Evolutionary conservation across 164 flowering plant genomes (phyloP), one percentile per base, ranked within the genome.

Genomic region (Echeveria elegans): DNA sequence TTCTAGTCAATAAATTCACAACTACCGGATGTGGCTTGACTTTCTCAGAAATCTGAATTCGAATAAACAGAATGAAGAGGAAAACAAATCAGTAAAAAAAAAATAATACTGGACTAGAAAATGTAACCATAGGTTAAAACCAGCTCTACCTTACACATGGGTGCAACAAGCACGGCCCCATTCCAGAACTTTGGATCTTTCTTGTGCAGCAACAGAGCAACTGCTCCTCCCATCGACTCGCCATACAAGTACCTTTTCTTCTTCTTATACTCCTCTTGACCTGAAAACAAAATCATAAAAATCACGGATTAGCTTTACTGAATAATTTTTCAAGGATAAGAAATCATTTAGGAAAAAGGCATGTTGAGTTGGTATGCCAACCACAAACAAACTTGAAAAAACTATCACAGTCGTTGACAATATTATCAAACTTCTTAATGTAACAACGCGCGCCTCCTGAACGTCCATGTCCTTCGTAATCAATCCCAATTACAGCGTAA

Each of bases 211-310:
- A 92, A 78, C 1, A 92, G 76, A 16, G 92, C 84, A 50, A 92
- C 96, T 18, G 96, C 96, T 48, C 97, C 97, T 71, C 97, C 97
- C 97, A 92, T 92, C 21, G 97, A 89, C 73, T 92, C 97, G 56
- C 97, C 97, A 68, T 89, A 92, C 76, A 92, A 68, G 76, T 89
- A 92, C 81, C 82, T 83, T 37, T 74, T 71, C 69, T 85, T 92
- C 7, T 72, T 77, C 70, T 70, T 83, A 78, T 85, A 85, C 58
- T 78, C 88, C 70, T 83, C 81, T 69, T 80, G 78, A 12, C 43
- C 97, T 88, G 86, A 5, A 31, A 34, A 63, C 15, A 36, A 63
- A 10, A 38, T 28, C 40, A 36, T 21, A 23, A 61, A 12, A n/a
- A n/a, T 15, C 21, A 31, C 8, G 38, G 18, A 30, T 18, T 30